Evolutionary conservation across 495 filamentous ascomycete species (phyloP).

Genomic region (Wilcoxina mikolae): DNA sequence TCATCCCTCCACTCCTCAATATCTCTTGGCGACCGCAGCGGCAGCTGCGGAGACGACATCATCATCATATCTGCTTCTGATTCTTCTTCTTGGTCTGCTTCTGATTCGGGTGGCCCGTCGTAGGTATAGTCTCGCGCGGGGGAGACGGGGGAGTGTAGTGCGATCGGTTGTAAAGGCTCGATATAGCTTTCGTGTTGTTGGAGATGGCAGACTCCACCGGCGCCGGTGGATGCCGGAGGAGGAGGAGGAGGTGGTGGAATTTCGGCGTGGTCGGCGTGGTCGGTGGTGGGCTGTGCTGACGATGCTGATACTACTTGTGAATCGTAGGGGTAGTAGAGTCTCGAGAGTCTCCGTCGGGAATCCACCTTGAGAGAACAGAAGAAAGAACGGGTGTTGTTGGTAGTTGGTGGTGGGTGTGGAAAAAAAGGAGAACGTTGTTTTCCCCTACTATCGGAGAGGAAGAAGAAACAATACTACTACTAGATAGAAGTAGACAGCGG

Average conservation of each 20-base stretch:
- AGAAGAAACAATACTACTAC: background rate
- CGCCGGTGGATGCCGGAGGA: conserved; percentile 1
- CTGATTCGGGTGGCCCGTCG: background rate
- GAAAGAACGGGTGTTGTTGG: background rate
- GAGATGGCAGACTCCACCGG: background rate
- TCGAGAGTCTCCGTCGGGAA: too few relatives aligned
- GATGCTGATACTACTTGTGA: too few relatives aligned
- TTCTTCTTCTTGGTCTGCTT: background rate
- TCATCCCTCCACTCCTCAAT: background rate
- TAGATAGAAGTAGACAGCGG: background rate
- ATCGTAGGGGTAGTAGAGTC: too few relatives aligned
- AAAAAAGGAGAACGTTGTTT: too few relatives aligned
- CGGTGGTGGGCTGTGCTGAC: background rate
- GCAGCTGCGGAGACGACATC: background rate
- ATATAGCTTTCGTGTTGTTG: background rate
- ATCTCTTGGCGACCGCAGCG: background rate
- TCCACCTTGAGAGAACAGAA: too few relatives aligned
- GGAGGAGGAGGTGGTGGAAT: background rate
- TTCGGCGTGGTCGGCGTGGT: background rate
- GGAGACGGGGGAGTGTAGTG: background rate
- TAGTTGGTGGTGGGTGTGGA: background rate
- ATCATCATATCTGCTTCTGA: background rate
- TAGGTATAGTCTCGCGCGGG: background rate
- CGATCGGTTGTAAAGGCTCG: conserved; percentile 3
- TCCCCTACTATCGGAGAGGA: too few relatives aligned